These are phyloP conservation scores for Pholiota molesta DNA, from an alignment of 768 basidiomycete genomes.

Conservation along the genomic window DNA sequence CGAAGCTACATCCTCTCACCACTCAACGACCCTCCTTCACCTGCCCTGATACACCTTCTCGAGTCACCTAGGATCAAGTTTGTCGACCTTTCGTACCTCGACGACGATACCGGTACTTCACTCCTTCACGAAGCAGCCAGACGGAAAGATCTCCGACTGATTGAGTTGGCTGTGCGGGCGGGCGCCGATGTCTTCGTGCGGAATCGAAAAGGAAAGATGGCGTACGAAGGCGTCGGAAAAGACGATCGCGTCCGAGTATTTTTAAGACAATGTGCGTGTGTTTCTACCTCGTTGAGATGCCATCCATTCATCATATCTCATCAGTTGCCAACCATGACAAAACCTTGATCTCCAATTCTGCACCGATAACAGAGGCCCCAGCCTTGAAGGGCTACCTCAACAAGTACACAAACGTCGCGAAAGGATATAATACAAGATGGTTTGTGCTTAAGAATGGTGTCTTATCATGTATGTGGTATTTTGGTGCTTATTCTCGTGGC, in stretches of 20 bases:
- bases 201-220: slow-evolving; percentile 72
- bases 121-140: slow-evolving; percentile 87
- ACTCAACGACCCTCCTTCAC: slow-evolving; percentile 36
- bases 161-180: slow-evolving; percentile 83
- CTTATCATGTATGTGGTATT: slow-evolving; percentile 68
- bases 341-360: slow-evolving; percentile 56
- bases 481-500: background rate
- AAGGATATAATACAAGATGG: slow-evolving; percentile 89
- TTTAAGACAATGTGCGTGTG: slow-evolving; percentile 74
- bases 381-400: slow-evolving; percentile 78
- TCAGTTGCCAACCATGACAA: slow-evolving; percentile 82
- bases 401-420: slow-evolving; percentile 92
- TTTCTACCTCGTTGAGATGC: background rate
- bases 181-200: slow-evolving; percentile 91
- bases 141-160: slow-evolving; percentile 76
- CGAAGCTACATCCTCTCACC: slow-evolving; percentile 75
- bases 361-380: slow-evolving; percentile 53
- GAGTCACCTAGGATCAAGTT: slow-evolving; percentile 68
- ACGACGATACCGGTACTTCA: slow-evolving; percentile 75
- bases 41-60: slow-evolving; percentile 58
- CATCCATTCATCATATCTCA: slow-evolving; percentile 4
- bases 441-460: slow-evolving; percentile 88
- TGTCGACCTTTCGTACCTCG: slow-evolving; percentile 80
- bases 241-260: slow-evolving; percentile 85
- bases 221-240: slow-evolving; percentile 67